phyloP scores from a whole-genome alignment of 148 eudicot species.

The Rhododendron ovatum region DNA sequence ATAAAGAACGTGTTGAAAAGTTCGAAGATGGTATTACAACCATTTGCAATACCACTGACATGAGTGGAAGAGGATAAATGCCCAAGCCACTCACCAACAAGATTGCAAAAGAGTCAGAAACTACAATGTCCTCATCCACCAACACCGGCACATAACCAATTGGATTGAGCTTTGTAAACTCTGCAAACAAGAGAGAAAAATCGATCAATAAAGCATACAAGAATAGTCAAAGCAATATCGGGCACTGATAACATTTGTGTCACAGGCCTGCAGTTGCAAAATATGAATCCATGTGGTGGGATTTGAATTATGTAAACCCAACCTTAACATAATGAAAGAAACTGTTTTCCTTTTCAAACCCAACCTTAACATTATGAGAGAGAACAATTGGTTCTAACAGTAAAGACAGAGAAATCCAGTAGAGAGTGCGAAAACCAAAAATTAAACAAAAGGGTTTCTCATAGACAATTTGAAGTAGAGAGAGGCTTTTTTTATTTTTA shows the following conservation, averaged over 20 bases:
- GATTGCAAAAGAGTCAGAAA: conserved; percentile 84
- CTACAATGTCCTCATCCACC: conserved; percentile 60
- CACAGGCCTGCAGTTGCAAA: neutral
- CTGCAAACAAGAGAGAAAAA: conserved; percentile 24
- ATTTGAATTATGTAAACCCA: neutral
- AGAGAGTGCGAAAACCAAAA: too few relatives aligned
- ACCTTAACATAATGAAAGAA: neutral
- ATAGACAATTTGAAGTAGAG: too few relatives aligned
- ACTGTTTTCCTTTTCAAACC: too few relatives aligned
- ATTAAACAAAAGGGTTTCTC: too few relatives aligned
- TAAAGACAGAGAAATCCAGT: too few relatives aligned
- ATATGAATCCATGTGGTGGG: neutral
- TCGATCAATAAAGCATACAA: neutral
- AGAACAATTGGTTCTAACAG: too few relatives aligned
- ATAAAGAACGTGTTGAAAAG: neutral
- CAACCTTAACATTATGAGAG: too few relatives aligned
- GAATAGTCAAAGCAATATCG: neutral
- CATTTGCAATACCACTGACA: neutral
- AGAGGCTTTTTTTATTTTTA: too few relatives aligned
- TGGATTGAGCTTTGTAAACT: conserved; percentile 73
- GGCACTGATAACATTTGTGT: neutral
- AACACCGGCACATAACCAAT: conserved; percentile 67
- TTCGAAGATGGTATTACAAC: neutral
- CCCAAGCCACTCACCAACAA: conserved; percentile 50
- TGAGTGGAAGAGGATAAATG: neutral